Base-by-base conservation (phyloP, 805 yeast species). In the Saturnispora halmiae region DNA sequence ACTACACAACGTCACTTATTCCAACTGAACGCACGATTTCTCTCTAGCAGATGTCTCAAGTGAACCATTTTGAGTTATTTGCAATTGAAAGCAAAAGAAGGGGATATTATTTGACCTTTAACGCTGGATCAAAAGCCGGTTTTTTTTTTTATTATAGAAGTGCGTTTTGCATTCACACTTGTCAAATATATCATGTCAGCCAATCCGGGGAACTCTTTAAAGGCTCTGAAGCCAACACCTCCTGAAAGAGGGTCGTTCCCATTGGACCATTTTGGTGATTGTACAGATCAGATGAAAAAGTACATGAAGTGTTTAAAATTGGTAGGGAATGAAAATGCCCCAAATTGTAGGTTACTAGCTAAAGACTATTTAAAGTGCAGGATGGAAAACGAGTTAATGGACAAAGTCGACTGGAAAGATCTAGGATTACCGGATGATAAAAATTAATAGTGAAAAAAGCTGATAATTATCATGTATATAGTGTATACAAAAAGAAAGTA, bases 201-300 rank as follows among this genome's bases (percentile, higher is more conserved):
- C 3, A 66, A 65, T 43, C 70, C 70, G 31, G 77, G 77, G 26
- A 68, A 67, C 44, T 55, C 71, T 13, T 51, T 69, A 36, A 57
- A 62, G 31, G 63, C 69, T 31, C 70, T 81, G 67, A 67, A 76
- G 11, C 95, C 96, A 8, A 81, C 90, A 0, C 95, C 98, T 18
- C 98, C 98, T 2, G 95, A 90, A 49, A 67, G 96, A 50, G 98
- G 98, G 0, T 85, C 97, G 0, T 90, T 90, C 60, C 98, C 97
- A 1, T 65, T 90, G 34, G 98, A 90, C 55, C 98, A 90, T 55
- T 66, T 61, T 45, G 80, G 79, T 6, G 97, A 92, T 48, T 90
- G 97, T 56, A 75, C 77, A 18, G 67, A 68, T 18, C 73, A 76
- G 43, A 92, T 88, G 92, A 57, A 69, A 33, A 73, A 73, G 35